Evolutionary conservation across 768 basidiomycete genomes (phyloP), one percentile per base, ranked within the genome.

Genomic region (Inosperma sp.): DNA sequence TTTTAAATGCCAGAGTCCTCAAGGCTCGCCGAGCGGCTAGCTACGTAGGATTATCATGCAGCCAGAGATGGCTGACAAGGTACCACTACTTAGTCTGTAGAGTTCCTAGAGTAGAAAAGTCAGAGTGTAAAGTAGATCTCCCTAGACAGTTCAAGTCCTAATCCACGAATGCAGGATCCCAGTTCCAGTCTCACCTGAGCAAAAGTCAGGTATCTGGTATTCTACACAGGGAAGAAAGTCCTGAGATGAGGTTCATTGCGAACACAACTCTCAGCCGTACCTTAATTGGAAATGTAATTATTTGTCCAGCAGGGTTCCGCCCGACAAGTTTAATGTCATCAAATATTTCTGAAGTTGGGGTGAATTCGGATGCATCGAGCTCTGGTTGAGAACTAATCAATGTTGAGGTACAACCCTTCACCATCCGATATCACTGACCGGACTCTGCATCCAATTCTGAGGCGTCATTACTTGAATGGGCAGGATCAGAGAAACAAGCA

Each of bases 401-500:
- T n/a, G n/a, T n/a, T n/a, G n/a, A n/a, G n/a, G n/a, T n/a, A n/a
- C n/a, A n/a, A n/a, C n/a, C n/a, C n/a, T n/a, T n/a, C n/a, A n/a
- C n/a, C n/a, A n/a, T n/a, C n/a, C n/a, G n/a, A n/a, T n/a, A 23
- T 7, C 10, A 16, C 17, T 44, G 21, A 39, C 49, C 51, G 48
- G 50, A 30, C 25, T 10, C 22, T 36, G 33, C 31, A 19, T 31
- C 25, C 21, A 44, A 41, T 16, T 51, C 48, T 7, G 47, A 45
- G 17, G 51, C 49, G 26, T 64, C 64, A 40, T 61, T 64, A 25
- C 72, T 66, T 1, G 81, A 86, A 53, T 77, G 77, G 27, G 77
- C 73, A n/a, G 81, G 83, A 34, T 77, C 66, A 14, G 83, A 81
- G 64, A 86, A 94, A 59, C 74, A 78, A 19, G 80, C 82, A 63